Percentiles rank a stretch among this genome's conserved stretches.
Conservation (phyloP, 2,329 filamentous ascomycete genomes). For the Pestalotiopsis sp. region DNA sequence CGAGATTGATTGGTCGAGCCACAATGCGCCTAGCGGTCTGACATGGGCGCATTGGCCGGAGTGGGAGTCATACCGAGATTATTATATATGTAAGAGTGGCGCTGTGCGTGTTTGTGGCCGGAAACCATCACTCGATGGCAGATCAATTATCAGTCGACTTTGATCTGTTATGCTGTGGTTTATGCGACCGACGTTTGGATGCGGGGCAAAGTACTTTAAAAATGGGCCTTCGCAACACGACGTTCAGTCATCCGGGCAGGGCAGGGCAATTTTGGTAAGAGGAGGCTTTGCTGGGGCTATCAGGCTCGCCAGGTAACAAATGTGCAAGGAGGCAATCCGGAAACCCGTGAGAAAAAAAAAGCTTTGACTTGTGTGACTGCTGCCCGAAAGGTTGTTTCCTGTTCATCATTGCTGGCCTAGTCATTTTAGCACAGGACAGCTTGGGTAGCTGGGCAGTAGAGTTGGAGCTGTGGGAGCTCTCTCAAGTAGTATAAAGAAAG, state of each 20-base stretch:
- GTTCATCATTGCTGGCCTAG: too few species aligned
- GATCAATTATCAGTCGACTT: background rate
- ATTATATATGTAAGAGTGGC: too few species aligned
- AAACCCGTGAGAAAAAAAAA: background rate
- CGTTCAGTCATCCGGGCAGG: background rate
- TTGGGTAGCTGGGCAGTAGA: background rate
- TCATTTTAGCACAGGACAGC: background rate
- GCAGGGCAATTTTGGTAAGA: background rate
- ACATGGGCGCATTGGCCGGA: too few species aligned
- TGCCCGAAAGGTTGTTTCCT: background rate
- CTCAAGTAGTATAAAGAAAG: background rate
- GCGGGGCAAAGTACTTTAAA: background rate
- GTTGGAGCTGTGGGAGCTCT: background rate
- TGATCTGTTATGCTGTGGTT: background rate
- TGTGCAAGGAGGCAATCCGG: background rate
- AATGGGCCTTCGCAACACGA: background rate
- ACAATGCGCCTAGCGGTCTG: too few species aligned
- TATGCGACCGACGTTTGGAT: background rate
- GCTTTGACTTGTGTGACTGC: background rate
- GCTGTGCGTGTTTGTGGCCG: too few species aligned
- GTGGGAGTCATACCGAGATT: too few species aligned
- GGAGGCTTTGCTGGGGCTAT: too few species aligned
- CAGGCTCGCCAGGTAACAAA: background rate
- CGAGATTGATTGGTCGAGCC: too few species aligned
- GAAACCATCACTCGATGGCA: background rate